Evolutionary conservation across 148 eudicot genomes (phyloP).

Genomic region (Camellia lanceoleosa): DNA sequence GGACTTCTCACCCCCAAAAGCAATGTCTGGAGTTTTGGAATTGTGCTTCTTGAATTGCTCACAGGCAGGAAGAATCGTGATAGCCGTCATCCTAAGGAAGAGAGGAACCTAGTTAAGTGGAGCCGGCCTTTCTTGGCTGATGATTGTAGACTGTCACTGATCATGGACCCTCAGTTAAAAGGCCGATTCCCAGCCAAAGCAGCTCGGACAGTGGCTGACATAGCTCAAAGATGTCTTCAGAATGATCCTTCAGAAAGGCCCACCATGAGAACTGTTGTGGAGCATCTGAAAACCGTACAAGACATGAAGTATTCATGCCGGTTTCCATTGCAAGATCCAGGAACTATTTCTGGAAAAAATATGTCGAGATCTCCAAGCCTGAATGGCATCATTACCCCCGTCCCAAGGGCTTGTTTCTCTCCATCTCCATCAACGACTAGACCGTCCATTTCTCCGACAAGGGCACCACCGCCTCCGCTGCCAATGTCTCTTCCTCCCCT

Average conservation of each 20-base stretch:
- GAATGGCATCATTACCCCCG: slow-evolving; percentile 43
- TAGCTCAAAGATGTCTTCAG: slow-evolving; percentile 84
- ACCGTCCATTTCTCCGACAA: slow-evolving; percentile 39
- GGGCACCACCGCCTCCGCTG: slow-evolving; percentile 16
- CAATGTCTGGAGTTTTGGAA: slow-evolving; percentile 89
- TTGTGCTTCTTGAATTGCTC: slow-evolving; percentile 81
- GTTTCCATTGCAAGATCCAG: slow-evolving; percentile 88
- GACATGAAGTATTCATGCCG: slow-evolving; percentile 69
- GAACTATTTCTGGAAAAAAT: slow-evolving; percentile 44
- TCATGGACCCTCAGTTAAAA: slow-evolving; percentile 89
- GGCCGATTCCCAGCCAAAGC: slow-evolving; percentile 82
- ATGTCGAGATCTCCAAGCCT: slow-evolving; percentile 81
- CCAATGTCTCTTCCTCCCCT: slow-evolving; percentile 51
- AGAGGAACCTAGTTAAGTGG: slow-evolving; percentile 88
- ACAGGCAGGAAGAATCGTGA: slow-evolving; percentile 86
- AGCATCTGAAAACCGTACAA: slow-evolving; percentile 66
- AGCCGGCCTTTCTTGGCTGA: slow-evolving; percentile 80
- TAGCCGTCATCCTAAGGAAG: slow-evolving; percentile 66
- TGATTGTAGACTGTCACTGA: slow-evolving; percentile 69
- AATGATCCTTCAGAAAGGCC: slow-evolving; percentile 93
- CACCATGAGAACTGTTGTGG: slow-evolving; percentile 75
- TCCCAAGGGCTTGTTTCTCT: slow-evolving; percentile 47
- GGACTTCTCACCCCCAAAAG: slow-evolving; percentile 90
- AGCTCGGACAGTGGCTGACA: slow-evolving; percentile 72
- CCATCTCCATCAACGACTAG: slow-evolving; percentile 46